Base-by-base conservation (phyloP, 192 early-diverging fungal species). In the Rhizoclosmatium sp. region DNA sequence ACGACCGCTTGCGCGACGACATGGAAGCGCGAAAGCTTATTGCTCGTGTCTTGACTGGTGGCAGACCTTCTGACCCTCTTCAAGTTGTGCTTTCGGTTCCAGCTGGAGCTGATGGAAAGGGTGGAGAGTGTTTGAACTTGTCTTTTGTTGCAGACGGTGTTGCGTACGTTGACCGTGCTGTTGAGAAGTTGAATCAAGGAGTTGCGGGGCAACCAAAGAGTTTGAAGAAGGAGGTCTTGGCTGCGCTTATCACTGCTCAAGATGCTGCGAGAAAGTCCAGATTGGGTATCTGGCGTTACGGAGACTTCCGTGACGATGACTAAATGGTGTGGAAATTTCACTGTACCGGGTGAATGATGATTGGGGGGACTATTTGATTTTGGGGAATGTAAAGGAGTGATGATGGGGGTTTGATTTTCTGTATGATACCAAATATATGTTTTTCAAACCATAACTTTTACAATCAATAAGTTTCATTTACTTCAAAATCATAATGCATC, bases 261-360 rank as follows among this genome's bases (percentile, higher is more conserved):
- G 90, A 89, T 16, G 82, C 85, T 45, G 93, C 94, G 7, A 94
- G 92, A 82, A 90, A 87, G 56, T 78, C 84, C 54, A 87, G 94
- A 83, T 39, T 77, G 21, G 82, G 80, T n/a, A 40, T 85, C 48
- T 88, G 88, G 88, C 65, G 81, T 59, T 87, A 89, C 71, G 88
- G 88, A 4, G 88, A 89, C 59, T 86, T 86, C 65, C 82, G 78
- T 54, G 84, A 85, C n/a, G 88, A 89, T 72, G 81, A 82, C 69
- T 76, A 56, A 76, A 62, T 60, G 67, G 19, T n/a, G 21, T 64
- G 21, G 21, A 19, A 40, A 40, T 64, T 23, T 47, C 40, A 54
- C 16, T 16, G 16, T 54, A 16, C 9, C 9, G 51, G 51, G 19
- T 69, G 46, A 69, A 47, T 42, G 46, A 69, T 21, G 44, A 47